A percentile compares a stretch with the other conserved stretches of the same genome.
These are phyloP conservation scores for Desmodesmus armatus DNA, from an alignment of 139 green algal genomes.

Conservation along the genomic window DNA sequence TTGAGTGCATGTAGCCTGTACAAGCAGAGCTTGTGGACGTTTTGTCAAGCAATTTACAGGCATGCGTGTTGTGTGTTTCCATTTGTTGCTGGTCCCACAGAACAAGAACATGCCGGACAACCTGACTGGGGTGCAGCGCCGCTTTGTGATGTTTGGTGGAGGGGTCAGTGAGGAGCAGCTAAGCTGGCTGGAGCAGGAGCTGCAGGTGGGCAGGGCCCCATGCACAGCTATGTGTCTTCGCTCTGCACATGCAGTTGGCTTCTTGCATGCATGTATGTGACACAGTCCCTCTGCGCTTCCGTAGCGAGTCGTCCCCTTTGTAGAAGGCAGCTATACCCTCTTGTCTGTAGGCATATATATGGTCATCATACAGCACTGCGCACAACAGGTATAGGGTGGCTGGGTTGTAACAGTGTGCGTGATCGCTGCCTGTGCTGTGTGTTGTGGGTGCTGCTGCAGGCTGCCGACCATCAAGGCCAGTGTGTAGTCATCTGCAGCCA, in stretches of 20 bases:
- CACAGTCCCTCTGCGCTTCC: too few relatives aligned
- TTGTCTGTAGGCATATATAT: neutral
- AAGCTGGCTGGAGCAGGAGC: slow-evolving; percentile 72
- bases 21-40: too few relatives aligned
- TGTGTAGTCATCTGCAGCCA: slow-evolving; percentile 61
- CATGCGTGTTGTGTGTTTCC: neutral
- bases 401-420: neutral
- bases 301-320: neutral
- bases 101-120: slow-evolving; percentile 78
- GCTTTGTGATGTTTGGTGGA: slow-evolving; percentile 90
- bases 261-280: neutral
- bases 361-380: neutral
- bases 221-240: neutral
- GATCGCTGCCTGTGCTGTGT: neutral
- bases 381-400: neutral
- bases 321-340: neutral
- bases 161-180: slow-evolving; percentile 77
- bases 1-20: too few relatives aligned
- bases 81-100: neutral
- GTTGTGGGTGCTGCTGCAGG: slow-evolving; percentile 16
- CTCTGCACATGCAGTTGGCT: neutral
- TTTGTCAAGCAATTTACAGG: too few relatives aligned
- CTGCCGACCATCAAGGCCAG: slow-evolving; percentile 43
- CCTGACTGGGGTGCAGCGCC: slow-evolving; percentile 60
- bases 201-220: slow-evolving; percentile 38